phyloP scores from a whole-genome alignment of 1,284 basidiomycete species.

The Pseudozyma sp. region DNA sequence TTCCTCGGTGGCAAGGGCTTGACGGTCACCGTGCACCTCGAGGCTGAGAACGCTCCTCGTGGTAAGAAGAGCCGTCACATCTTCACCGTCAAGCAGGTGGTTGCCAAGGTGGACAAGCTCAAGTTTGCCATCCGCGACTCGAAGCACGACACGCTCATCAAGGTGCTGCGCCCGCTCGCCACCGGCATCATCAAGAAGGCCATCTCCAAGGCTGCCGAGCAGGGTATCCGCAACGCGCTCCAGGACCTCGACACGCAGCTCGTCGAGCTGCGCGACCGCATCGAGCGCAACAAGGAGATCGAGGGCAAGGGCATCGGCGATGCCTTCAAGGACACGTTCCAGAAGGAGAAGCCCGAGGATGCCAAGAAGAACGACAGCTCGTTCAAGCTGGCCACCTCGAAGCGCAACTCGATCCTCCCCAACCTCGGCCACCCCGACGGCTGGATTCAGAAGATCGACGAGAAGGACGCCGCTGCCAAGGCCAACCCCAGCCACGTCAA shows the following conservation, averaged over 20 bases:
- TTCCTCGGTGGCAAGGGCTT: conserved; percentile 83
- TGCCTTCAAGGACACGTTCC: conserved; percentile 77
- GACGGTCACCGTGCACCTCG: conserved; percentile 72
- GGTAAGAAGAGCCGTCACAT: conserved; percentile 71
- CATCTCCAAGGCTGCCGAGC: conserved; percentile 83
- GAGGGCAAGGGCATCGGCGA: conserved; percentile 52
- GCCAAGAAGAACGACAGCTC: conserved; percentile 61
- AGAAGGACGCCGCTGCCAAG: conserved; percentile 73
- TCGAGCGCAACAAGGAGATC: conserved; percentile 71
- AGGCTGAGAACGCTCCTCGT: conserved; percentile 73
- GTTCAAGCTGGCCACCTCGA: conserved; percentile 63
- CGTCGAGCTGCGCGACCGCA: conserved; percentile 79
- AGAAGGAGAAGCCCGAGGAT: conserved; percentile 66
- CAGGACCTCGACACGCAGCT: conserved; percentile 89
- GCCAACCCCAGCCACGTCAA: conserved; percentile 66
- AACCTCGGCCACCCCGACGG: conserved; percentile 77
- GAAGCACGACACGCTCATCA: conserved; percentile 92
- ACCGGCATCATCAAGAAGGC: conserved; percentile 83
- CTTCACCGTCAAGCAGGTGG: conserved; percentile 81
- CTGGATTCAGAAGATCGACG: conserved; percentile 77
- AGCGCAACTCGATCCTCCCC: conserved; percentile 67
- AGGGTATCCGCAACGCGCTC: conserved; percentile 81
- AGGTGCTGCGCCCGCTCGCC: conserved; percentile 74
- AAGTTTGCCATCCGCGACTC: conserved; percentile 90
- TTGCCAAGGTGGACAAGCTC: conserved; percentile 84